Percentiles rank a stretch among this genome's conserved stretches.
Evolutionary conservation across 148 eudicot genomes (phyloP).

Genomic region (Chenopodium quinoa): DNA sequence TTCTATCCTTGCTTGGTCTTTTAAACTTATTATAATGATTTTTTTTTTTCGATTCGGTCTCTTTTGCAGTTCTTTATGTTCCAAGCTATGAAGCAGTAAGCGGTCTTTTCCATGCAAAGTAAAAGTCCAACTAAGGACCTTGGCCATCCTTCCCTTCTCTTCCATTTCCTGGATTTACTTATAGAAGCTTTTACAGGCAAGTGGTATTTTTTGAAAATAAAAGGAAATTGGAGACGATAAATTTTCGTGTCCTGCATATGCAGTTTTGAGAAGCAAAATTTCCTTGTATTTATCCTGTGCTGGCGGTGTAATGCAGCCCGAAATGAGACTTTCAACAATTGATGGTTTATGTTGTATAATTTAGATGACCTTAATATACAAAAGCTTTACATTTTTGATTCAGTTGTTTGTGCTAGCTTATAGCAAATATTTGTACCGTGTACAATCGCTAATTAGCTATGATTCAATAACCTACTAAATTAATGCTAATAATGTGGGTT

Average conservation of each 20-base stretch:
- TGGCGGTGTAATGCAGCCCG: conserved; percentile 6
- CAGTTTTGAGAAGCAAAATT: conserved; percentile 16
- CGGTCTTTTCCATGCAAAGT: conserved; percentile 44
- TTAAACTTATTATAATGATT: background rate
- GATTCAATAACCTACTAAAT: background rate
- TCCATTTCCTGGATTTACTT: conserved; percentile 2
- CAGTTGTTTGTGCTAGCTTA: background rate
- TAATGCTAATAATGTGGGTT: background rate
- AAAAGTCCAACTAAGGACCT: conserved; percentile 15
- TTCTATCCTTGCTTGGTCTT: background rate
- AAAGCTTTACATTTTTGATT: background rate
- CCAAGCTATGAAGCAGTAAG: conserved; percentile 63
- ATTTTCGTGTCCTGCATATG: conserved; percentile 7
- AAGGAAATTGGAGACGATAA: conserved; percentile 11
- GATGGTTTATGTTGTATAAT: conserved; percentile 19
- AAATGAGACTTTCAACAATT: conserved; percentile 7
- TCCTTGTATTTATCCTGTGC: conserved; percentile 18
- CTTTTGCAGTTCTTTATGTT: conserved; percentile 49
- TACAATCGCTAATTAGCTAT: background rate
- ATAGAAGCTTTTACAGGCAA: conserved; percentile 6
- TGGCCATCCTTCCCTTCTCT: background rate
- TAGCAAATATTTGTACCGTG: conserved; percentile 4
- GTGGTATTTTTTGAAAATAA: conserved; percentile 1
- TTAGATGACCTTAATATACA: conserved; percentile 13
- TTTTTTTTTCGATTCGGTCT: too few relatives aligned